Conservation (phyloP, 2,329 filamentous ascomycete genomes). For the Xylariaceae sp. region DNA sequence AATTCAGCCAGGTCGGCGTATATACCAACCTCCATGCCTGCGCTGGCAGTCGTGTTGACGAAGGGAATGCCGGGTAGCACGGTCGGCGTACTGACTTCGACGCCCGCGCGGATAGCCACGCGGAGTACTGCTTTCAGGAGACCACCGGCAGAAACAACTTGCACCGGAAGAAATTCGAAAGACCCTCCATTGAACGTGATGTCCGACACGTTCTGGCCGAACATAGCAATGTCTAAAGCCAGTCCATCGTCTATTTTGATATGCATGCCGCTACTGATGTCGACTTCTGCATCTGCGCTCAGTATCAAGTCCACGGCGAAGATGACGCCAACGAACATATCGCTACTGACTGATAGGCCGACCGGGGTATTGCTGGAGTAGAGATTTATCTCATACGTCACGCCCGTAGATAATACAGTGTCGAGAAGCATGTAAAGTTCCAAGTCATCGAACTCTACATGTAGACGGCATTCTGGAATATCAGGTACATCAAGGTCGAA, state of each 20-base stretch:
- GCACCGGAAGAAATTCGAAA: slow-evolving; percentile 55
- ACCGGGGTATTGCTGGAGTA: slow-evolving; percentile 40
- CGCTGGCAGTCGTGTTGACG: slow-evolving; percentile 24
- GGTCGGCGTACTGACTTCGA: slow-evolving; percentile 26
- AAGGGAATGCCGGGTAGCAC: slow-evolving; percentile 17
- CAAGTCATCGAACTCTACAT: slow-evolving; percentile 44
- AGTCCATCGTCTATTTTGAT: slow-evolving; percentile 49
- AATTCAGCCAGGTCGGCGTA: slow-evolving; percentile 52
- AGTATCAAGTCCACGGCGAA: slow-evolving; percentile 50
- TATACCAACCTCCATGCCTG: slow-evolving; percentile 44
- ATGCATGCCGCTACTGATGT: slow-evolving; percentile 52
- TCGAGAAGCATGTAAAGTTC: slow-evolving; percentile 49
- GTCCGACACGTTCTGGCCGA: slow-evolving; percentile 42
- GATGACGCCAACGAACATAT: slow-evolving; percentile 41
- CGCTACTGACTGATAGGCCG: slow-evolving; percentile 35
- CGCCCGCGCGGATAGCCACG: slow-evolving; percentile 41
- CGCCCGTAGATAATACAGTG: slow-evolving; percentile 34
- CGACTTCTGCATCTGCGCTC: slow-evolving; percentile 39
- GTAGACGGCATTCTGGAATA: slow-evolving; percentile 38
- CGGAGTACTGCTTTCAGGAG: slow-evolving; percentile 44
- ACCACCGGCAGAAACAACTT: slow-evolving; percentile 37
- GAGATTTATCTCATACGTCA: slow-evolving; percentile 44
- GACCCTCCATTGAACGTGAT: slow-evolving; percentile 45
- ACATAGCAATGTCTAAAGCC: slow-evolving; percentile 44
- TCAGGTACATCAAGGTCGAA: slow-evolving; percentile 39